Base-by-base conservation (phyloP, 1,284 basidiomycete genomes). In the Austroboletus novae-zelandiae region DNA sequence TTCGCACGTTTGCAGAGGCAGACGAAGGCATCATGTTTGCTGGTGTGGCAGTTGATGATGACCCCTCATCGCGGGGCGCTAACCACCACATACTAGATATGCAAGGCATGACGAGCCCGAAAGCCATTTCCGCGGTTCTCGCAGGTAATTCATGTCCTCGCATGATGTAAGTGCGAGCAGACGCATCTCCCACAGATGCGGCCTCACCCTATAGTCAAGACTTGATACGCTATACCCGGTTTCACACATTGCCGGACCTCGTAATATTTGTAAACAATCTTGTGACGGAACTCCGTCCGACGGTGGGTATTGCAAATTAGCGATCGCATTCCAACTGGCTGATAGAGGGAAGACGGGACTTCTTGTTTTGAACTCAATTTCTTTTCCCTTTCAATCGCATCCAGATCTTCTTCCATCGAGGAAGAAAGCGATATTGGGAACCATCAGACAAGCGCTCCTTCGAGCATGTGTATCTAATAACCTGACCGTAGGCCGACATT, bases 291-390 rank as follows among this genome's bases (percentile, higher is more conserved):
- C 65, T 71, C 23, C 69, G 72, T 55, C 71, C 78, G 27, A 74
- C 76, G 55, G 84, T 86, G 56, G 52, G 68, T 59, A 37, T 51
- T 44, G 39, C 53, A 53, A 64, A 54, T 64, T 51, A 13, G 37
- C 27, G 23, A 15, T 13, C 36, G n/a, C 44, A 34, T 50, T 47
- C 43, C 32, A 17, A 46, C 50, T 15, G 45, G 41, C 55, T 64
- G 43, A 63, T 36, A 45, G 47, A 52, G 54, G 43, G 45, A 53
- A 58, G 86, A 72, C 74, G 35, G 70, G 76, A 2, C 71, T 89
- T 13, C 72, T 90, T 17, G 77, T 87, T 31, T 66, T 89, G 39
- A 81, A 79, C 61, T 85, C 83, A 1, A 71, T 89, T 29, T 82
- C 80, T 25, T 85, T 82, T 59, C 79, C 80, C 2, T 84, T 87